phyloP scores from a whole-genome alignment of 495 filamentous ascomycete genomes.

The Pyronema domesticum region DNA sequence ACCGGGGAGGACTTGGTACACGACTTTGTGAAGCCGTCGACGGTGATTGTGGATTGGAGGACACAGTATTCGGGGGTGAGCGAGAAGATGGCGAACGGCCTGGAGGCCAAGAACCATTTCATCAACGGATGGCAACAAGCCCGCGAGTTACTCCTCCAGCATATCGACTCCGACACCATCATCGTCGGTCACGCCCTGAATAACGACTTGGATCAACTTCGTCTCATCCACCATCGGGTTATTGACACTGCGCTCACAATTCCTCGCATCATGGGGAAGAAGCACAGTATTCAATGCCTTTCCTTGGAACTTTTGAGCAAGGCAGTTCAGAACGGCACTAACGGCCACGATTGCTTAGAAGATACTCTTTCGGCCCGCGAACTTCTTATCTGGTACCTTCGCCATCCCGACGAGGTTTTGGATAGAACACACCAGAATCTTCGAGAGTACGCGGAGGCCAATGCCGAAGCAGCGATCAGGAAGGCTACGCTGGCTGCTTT shows the following conservation, averaged over 20 bases:
- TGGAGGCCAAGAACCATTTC: conserved; percentile 42
- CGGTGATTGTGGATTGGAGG: conserved; percentile 75
- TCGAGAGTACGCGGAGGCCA: no score
- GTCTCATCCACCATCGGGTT: conserved; percentile 66
- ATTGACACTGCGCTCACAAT: conserved; percentile 76
- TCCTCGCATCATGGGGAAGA: conserved; percentile 31
- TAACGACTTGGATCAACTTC: conserved; percentile 72
- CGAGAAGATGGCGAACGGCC: conserved; percentile 1
- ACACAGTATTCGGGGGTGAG: conserved; percentile 71
- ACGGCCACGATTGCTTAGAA: conserved; percentile 28
- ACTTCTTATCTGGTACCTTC: conserved; percentile 26
- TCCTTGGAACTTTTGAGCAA: conserved; percentile 20
- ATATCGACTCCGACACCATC: conserved; percentile 57
- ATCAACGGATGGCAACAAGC: conserved; percentile 45
- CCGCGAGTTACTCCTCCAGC: conserved; percentile 49
- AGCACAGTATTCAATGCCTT: conserved; percentile 24
- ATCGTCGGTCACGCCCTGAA: conserved; percentile 87
- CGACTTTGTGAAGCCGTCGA: conserved; percentile 65
- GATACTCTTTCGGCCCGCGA: conserved; percentile 29
- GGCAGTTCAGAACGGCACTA: conserved; percentile 21
- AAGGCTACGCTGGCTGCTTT: no score
- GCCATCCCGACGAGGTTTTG: not conserved
- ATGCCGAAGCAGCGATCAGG: no score
- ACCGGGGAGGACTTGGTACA: conserved; percentile 55
- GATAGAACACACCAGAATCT: no score